Conservation (phyloP, 192 early-diverging fungal genomes). For the Linnemannia hyalina region DNA sequence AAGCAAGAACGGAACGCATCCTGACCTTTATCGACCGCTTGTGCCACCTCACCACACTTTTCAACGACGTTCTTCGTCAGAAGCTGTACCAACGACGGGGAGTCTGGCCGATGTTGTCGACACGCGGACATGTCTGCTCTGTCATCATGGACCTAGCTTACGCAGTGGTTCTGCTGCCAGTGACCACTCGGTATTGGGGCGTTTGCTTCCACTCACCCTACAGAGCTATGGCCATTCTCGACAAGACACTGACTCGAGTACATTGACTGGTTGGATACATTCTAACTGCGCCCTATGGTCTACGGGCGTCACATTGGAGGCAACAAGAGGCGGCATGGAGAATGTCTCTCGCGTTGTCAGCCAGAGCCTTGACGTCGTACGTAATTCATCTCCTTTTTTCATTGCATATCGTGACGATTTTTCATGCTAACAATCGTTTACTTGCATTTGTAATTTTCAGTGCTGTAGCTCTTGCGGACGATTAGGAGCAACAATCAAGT, state of each 20-base stretch:
- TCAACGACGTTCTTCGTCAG: neutral
- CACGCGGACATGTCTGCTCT: slow-evolving; percentile 10
- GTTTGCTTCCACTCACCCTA: neutral
- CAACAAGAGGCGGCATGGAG: slow-evolving; percentile 14
- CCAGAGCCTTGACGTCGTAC: slow-evolving; percentile 1
- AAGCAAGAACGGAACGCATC: neutral
- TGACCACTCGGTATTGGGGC: neutral
- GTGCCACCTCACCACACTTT: slow-evolving; percentile 2
- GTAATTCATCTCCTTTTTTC: neutral
- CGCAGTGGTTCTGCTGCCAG: neutral
- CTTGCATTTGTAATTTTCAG: neutral
- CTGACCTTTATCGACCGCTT: slow-evolving; percentile 7
- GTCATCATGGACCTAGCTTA: neutral
- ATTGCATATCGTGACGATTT: neutral
- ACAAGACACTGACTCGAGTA: neutral
- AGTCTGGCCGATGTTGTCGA: neutral
- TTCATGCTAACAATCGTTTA: neutral
- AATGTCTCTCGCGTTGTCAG: slow-evolving; percentile 1
- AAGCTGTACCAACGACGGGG: neutral
- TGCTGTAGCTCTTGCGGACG: slow-evolving; percentile 20
- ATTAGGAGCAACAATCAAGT: slow-evolving; percentile 24
- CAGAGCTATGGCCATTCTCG: neutral
- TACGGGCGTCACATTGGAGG: slow-evolving; percentile 17
- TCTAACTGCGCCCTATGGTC: slow-evolving; percentile 27
- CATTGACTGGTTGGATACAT: slow-evolving; percentile 20